phyloP scores from a whole-genome alignment of 2,329 filamentous ascomycete species.

The Zasmidium angulare region DNA sequence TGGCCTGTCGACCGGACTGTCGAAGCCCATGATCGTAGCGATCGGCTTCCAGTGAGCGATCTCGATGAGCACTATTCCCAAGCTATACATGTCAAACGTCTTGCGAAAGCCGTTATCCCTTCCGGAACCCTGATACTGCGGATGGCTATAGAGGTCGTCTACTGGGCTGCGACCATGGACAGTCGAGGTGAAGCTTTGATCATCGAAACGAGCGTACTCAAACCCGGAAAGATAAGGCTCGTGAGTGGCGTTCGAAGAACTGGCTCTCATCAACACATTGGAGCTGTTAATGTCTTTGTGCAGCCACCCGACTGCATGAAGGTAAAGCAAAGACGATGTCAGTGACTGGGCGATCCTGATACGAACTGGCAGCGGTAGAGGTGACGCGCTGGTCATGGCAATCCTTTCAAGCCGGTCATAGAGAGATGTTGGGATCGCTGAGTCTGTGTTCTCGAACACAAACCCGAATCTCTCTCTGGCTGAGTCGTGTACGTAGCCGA shows the following conservation, averaged over 20 bases:
- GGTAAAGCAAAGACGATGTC: not conserved
- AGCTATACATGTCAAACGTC: not conserved
- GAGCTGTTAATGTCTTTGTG: not conserved
- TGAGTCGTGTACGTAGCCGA: not conserved
- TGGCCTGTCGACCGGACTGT: not conserved
- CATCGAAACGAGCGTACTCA: not conserved
- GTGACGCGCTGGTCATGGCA: not conserved
- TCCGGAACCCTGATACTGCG: not conserved
- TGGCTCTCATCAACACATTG: not conserved
- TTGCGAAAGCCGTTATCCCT: not conserved
- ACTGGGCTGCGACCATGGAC: not conserved
- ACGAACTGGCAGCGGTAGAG: not conserved
- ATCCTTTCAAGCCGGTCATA: not conserved
- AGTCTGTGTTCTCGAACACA: not conserved
- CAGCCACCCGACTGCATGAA: slow-evolving; percentile 1
- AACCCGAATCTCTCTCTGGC: not conserved
- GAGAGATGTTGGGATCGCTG: not conserved
- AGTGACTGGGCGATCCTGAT: not conserved
- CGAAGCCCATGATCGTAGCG: not conserved
- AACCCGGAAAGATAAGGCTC: not conserved
- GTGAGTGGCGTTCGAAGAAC: not conserved
- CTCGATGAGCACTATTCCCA: not conserved
- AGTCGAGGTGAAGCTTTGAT: not conserved
- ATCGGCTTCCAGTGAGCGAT: not conserved
- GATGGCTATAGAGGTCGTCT: not conserved